phyloP scores from a whole-genome alignment of 2,329 filamentous ascomycete genomes.

The Teratosphaeria destructans region DNA sequence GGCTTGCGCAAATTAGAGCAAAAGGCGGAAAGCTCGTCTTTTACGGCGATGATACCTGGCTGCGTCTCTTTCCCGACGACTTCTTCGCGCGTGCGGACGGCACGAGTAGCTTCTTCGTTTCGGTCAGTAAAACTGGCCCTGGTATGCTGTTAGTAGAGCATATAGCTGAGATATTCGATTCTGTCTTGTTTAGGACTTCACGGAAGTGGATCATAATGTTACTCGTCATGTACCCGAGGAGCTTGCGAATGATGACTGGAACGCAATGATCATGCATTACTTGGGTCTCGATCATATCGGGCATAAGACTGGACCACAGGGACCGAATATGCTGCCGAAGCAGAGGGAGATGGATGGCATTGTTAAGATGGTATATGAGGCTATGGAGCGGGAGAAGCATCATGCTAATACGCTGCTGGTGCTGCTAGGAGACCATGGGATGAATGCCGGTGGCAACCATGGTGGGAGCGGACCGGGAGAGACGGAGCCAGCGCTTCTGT shows the following conservation, averaged over 20 bases:
- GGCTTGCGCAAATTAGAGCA: conserved; percentile 84
- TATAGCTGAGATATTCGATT: conserved; percentile 26
- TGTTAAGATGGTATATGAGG: conserved; percentile 62
- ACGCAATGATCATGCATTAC: conserved; percentile 88
- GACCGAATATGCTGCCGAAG: conserved; percentile 85
- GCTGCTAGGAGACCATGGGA: conserved; percentile 90
- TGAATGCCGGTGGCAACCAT: conserved; percentile 97
- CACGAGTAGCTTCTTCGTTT: conserved; percentile 96
- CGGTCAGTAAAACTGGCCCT: conserved; percentile 50
- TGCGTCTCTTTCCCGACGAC: conserved; percentile 70
- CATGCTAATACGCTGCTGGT: conserved; percentile 72
- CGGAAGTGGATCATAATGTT: conserved; percentile 95
- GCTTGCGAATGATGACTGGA: conserved; percentile 71
- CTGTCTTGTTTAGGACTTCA: conserved; percentile 64
- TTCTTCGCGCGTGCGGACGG: conserved; percentile 83
- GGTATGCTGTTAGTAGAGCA: conserved; percentile 16
- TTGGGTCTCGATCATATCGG: conserved; percentile 94
- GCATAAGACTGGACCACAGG: conserved; percentile 79
- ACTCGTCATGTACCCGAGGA: conserved; percentile 78
- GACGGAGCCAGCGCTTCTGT: conserved; percentile 84
- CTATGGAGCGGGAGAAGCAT: conserved; percentile 60
- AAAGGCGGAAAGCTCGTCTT: conserved; percentile 72
- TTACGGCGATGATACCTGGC: conserved; percentile 97
- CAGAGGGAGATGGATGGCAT: conserved; percentile 89
- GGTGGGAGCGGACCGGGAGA: conserved; percentile 89